phyloP scores from a whole-genome alignment of 2,329 filamentous ascomycete genomes.

The Colletotrichum sojae region DNA sequence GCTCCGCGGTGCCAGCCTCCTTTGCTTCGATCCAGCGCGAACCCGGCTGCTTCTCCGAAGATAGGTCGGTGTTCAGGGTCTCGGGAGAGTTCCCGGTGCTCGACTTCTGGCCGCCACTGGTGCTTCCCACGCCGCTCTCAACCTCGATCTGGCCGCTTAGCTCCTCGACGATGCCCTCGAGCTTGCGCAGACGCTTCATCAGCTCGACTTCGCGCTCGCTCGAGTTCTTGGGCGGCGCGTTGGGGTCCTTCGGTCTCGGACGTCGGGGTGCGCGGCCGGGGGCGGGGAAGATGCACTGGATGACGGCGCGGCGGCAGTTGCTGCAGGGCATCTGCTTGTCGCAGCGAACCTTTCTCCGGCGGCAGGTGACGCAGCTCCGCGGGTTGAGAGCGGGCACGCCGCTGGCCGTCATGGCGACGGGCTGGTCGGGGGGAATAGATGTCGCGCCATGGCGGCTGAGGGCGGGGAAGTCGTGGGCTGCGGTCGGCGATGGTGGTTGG shows the following conservation, averaged over 20 bases:
- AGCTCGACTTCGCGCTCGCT: constrained; percentile 77
- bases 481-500: constrained; percentile 33
- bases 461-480: constrained; percentile 30
- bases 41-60: constrained; percentile 1
- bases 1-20: background rate
- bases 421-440: constrained; percentile 39
- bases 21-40: background rate
- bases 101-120: constrained; percentile 42
- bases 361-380: constrained; percentile 65
- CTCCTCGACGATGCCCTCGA: constrained; percentile 83
- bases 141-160: constrained; percentile 75
- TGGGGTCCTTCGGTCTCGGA: constrained; percentile 74
- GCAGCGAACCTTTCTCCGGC: constrained; percentile 79
- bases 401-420: constrained; percentile 38
- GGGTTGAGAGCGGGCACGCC: constrained; percentile 58
- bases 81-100: constrained; percentile 50
- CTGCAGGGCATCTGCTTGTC: constrained; percentile 84
- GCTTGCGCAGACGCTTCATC: constrained; percentile 78
- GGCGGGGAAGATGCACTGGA: constrained; percentile 81
- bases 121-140: constrained; percentile 51
- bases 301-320: constrained; percentile 79
- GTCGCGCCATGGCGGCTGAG: constrained; percentile 37
- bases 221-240: constrained; percentile 70
- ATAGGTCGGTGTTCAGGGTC: constrained; percentile 40
- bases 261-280: constrained; percentile 81